Conservation (phyloP, 1,139 yeast species). For the Tardiomyces digboiensis region DNA sequence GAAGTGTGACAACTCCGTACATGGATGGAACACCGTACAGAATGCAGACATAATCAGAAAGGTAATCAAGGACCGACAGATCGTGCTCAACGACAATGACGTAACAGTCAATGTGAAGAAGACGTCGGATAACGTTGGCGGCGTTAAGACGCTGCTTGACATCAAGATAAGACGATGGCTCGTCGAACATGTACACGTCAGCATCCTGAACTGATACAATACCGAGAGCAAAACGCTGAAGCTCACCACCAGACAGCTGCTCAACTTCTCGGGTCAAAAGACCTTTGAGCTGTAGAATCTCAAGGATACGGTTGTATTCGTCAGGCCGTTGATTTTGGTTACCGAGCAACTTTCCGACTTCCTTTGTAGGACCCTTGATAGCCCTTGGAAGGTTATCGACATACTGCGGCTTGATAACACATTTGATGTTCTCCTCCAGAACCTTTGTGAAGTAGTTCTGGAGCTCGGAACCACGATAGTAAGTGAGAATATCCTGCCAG, state of each 20-base stretch:
- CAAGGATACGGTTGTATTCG: constrained; percentile 51
- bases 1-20: constrained; percentile 95
- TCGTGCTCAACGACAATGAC: constrained; percentile 98
- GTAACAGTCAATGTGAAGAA: constrained; percentile 62
- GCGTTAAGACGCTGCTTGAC: constrained; percentile 98
- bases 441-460: constrained; percentile 94
- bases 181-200: constrained; percentile 97
- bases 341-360: constrained; percentile 77
- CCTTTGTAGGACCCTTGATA: constrained; percentile 78
- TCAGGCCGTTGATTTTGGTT: constrained; percentile 48
- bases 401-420: constrained; percentile 95
- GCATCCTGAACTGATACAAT: constrained; percentile 95
- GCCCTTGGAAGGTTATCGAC: constrained; percentile 97
- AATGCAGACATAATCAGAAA: constrained; percentile 94
- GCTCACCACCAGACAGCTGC: constrained; percentile 94
- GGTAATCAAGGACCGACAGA: constrained; percentile 90
- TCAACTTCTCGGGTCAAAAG: constrained; percentile 79
- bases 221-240: constrained; percentile 96
- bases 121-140: constrained; percentile 84
- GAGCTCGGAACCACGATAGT: constrained; percentile 95
- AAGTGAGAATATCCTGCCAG: constrained; percentile 86
- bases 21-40: constrained; percentile 97
- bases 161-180: constrained; percentile 96
- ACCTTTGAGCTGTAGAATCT: constrained; percentile 60
- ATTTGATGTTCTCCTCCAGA: constrained; percentile 86